These are phyloP conservation scores for Linnemannia zychae DNA, from an alignment of 192 early-diverging fungal genomes.

Conservation along the genomic window DNA sequence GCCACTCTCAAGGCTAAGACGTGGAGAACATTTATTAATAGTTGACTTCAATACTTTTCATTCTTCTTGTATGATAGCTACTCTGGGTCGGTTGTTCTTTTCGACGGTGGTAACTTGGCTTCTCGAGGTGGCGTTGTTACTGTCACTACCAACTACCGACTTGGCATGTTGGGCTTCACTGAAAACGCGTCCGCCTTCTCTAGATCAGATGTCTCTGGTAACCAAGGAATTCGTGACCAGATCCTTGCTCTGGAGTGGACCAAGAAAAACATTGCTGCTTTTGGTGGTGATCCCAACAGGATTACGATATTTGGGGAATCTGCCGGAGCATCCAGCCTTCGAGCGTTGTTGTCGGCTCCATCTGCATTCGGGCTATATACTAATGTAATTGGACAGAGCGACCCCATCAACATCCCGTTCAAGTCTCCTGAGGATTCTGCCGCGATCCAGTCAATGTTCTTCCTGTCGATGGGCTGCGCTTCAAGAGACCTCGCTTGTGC, in stretches of 20 bases:
- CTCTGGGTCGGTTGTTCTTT: slow-evolving; percentile 26
- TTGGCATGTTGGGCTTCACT: slow-evolving; percentile 64
- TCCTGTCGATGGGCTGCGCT: slow-evolving; percentile 7
- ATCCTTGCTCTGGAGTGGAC: slow-evolving; percentile 65
- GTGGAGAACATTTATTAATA: background rate
- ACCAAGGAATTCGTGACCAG: slow-evolving; percentile 61
- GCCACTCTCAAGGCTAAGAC: too few relatives aligned
- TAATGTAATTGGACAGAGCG: slow-evolving; percentile 45
- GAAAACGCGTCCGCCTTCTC: background rate
- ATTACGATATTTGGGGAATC: slow-evolving; percentile 65
- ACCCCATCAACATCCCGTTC: slow-evolving; percentile 24
- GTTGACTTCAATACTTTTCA: background rate
- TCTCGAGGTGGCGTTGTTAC: slow-evolving; percentile 32
- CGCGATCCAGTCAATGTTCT: background rate
- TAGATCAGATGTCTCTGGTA: background rate
- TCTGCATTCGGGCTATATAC: slow-evolving; percentile 53
- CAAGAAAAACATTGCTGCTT: slow-evolving; percentile 61
- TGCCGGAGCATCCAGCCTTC: slow-evolving; percentile 55
- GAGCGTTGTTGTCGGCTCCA: slow-evolving; percentile 47
- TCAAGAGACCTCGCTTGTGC: slow-evolving; percentile 14
- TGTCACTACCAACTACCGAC: slow-evolving; percentile 66
- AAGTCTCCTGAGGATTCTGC: slow-evolving; percentile 9
- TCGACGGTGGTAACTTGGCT: slow-evolving; percentile 19
- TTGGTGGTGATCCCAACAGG: slow-evolving; percentile 65
- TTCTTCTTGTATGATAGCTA: background rate